Evolutionary conservation across 2,329 filamentous ascomycete genomes (phyloP).

Genomic region (Neoarthrinium moseri): DNA sequence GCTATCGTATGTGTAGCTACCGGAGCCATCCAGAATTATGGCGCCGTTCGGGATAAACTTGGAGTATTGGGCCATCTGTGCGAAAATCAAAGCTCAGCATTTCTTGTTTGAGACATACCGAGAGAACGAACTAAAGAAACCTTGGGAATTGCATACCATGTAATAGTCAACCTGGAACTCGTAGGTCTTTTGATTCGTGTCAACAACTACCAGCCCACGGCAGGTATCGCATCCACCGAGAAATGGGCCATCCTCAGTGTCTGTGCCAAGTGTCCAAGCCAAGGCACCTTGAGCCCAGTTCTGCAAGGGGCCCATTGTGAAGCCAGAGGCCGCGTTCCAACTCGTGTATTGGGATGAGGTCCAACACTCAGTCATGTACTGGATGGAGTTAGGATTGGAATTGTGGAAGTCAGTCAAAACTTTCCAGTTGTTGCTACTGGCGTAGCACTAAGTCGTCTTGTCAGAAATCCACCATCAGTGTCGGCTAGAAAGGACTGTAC

Average conservation of each 20-base stretch:
- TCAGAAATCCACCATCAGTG: not conserved
- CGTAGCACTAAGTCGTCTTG: slow-evolving; percentile 29
- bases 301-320: slow-evolving; percentile 45
- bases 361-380: slow-evolving; percentile 51
- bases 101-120: not conserved
- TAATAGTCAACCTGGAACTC: slow-evolving; percentile 49
- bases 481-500: not conserved
- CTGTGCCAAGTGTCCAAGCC: slow-evolving; percentile 43
- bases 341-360: slow-evolving; percentile 31
- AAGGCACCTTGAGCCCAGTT: slow-evolving; percentile 44
- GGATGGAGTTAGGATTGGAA: slow-evolving; percentile 34
- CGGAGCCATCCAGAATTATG: slow-evolving; percentile 37
- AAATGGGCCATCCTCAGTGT: slow-evolving; percentile 35
- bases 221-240: slow-evolving; percentile 41
- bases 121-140: not conserved
- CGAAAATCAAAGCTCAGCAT: slow-evolving; percentile 42
- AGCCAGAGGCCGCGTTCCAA: slow-evolving; percentile 34
- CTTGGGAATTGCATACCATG: no score
- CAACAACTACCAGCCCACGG: slow-evolving; percentile 55
- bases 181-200: slow-evolving; percentile 43
- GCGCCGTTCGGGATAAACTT: slow-evolving; percentile 46
- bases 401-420: slow-evolving; percentile 38
- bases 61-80: slow-evolving; percentile 52
- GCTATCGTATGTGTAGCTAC: slow-evolving; percentile 41
- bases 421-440: slow-evolving; percentile 32